phyloP scores from a whole-genome alignment of 441 rosid genomes.

The Gossypium davidsonii region DNA sequence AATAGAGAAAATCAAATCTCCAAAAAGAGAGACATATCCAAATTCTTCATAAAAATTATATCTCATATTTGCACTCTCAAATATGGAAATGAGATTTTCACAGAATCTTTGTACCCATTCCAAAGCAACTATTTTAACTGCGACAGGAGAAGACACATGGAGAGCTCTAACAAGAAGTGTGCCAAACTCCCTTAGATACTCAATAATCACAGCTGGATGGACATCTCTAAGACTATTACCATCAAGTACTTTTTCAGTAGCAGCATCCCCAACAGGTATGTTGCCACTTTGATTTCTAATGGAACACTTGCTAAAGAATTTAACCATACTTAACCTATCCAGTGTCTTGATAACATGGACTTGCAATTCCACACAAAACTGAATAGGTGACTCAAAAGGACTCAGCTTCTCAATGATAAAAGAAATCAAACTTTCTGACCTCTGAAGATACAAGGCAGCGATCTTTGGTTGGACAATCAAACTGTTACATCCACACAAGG shows the following conservation, averaged over 20 bases:
- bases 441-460: constrained; percentile 56
- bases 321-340: constrained; percentile 64
- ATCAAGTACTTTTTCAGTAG: constrained; percentile 31
- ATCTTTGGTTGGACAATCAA: constrained; percentile 58
- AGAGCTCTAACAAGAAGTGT: constrained; percentile 56
- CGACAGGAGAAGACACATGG: constrained; percentile 59
- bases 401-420: constrained; percentile 63
- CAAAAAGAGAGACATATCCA: constrained; percentile 36
- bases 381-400: constrained; percentile 61
- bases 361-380: constrained; percentile 65
- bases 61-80: constrained; percentile 33
- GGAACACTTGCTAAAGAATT: constrained; percentile 60
- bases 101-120: constrained; percentile 74
- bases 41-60: constrained; percentile 43
- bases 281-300: constrained; percentile 28
- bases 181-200: constrained; percentile 56
- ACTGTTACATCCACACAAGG: constrained; percentile 40
- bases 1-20: constrained; percentile 51
- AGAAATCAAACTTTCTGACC: constrained; percentile 60
- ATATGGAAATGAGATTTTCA: constrained; percentile 49
- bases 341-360: constrained; percentile 56
- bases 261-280: constrained; percentile 29
- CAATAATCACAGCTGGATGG: constrained; percentile 42
- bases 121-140: constrained; percentile 59
- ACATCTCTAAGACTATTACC: constrained; percentile 23